Evolutionary conservation across 305 asterid species (phyloP), one percentile per base, ranked within the genome.

Genomic region (Lippia alba): DNA sequence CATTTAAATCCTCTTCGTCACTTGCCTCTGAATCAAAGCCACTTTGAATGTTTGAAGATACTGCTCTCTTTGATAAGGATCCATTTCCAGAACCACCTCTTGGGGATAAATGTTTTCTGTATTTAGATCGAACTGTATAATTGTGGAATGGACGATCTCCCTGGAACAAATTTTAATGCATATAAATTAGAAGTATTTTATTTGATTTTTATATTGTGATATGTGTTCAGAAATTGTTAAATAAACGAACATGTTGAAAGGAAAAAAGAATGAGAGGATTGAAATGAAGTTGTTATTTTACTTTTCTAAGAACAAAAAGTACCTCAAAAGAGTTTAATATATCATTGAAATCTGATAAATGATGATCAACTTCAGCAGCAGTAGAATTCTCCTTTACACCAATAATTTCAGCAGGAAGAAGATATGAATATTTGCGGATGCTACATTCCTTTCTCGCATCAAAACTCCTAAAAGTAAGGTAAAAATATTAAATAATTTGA

Each of bases 131-230:
- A 67, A 91, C 67, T 14, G 99, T 94, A 59, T 88, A 94, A 69
- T 94, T 94, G 87, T 94, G 97, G 76, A 94, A 94, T 51, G 99
- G 99, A 79, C 91, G 95, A 39, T 88, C 89, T 64, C 97, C 99
- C 99, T 94, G 82, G 64, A 85, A 77, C 61, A 66, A 44, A 5
- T 44, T 44, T 44, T 44, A 44, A 44, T 44, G 0, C 12, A 44
- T 6, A 44, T 39, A 9, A 1, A 39, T 9, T 24, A 24, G 3
- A 24, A 24, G 30, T 24, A 24, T 24, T 24, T 24, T 24, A 24
- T 24, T 24, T 24, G 30, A 24, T 24, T 36, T 36, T 36, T 4
- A 44, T 44, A 7, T 44, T 7, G 14, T 44, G 14, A 44, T 11
- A 44, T 44, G 49, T 44, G 3, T 24, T 1, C 3, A 1, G 30